Base-by-base conservation (phyloP, 176 grass and related monocot genomes). In the Oryza australiensis region DNA sequence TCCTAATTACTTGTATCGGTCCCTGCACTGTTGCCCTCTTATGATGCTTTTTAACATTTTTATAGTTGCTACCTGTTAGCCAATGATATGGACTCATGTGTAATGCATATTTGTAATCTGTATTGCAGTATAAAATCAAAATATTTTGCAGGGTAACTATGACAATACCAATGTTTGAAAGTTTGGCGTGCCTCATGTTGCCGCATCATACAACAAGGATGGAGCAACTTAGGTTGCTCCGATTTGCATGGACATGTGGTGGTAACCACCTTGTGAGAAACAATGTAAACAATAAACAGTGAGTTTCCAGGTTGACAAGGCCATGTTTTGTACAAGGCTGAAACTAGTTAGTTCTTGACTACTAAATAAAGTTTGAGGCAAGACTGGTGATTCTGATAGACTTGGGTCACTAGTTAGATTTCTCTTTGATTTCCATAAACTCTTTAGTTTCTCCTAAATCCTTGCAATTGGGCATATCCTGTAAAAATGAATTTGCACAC, bases 81-180 rank as follows among this genome's bases (percentile, higher is more conserved):
- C 9, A 29, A 7, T 3, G 35, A 34, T 26, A 70, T 82, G 69
- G 64, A 16, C 64, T 80, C 15, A 74, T 66, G 8, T 30, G 24
- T 45, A 87, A 72, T 81, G 33, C 53, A 68, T 80, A 76, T 81
- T 62, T 62, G 9, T 60, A 60, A 70, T 81, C 65, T 80, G 46
- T 75, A 49, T 62, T 81, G 48, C 64, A 75, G 57, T 76, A 11
- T 23, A 66, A 85, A 80, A 40, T 72, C 68, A 26, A 75, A 30
- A 40, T 22, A 57, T 69, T 68, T 76, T 76, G 20, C 37, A 69
- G 72, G 38, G 53, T 81, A 87, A 49, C 72, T 60, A 75, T 62
- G 77, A 42, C 37, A 68, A 45, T 75, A 41, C 38, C 33, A 13
- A 32, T 37, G 26, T 69, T 60, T 74, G 12, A 78, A n/a, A 26